phyloP scores from a whole-genome alignment of 805 yeast genomes.

The Kodamaea nitidulidarum region DNA sequence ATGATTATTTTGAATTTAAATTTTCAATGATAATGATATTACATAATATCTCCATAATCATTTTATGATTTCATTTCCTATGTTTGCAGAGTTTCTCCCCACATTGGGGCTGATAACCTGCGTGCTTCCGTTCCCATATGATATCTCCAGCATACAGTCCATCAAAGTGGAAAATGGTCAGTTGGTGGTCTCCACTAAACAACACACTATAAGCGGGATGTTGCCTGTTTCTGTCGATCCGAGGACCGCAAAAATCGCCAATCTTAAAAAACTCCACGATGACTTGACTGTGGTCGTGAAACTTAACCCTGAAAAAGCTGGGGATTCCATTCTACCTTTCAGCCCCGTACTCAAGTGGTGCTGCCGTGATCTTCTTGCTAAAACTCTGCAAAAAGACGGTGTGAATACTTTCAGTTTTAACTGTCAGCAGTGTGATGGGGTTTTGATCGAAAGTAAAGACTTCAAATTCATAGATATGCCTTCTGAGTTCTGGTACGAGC shows the following conservation, averaged over 20 bases:
- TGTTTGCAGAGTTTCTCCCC: slow-evolving; percentile 8
- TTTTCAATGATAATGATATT: no score
- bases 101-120: slow-evolving; percentile 7
- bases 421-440: slow-evolving; percentile 29
- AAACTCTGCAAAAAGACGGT: slow-evolving; percentile 25
- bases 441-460: slow-evolving; percentile 26
- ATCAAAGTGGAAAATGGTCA: slow-evolving; percentile 1
- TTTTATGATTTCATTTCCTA: no score
- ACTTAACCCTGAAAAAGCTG: neutral
- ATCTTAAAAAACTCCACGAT: slow-evolving; percentile 3
- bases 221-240: slow-evolving; percentile 4
- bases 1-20: no score
- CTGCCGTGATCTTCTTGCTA: slow-evolving; percentile 33
- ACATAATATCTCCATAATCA: no score
- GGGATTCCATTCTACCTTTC: neutral
- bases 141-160: slow-evolving; percentile 2
- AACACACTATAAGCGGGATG: neutral
- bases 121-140: slow-evolving; percentile 4
- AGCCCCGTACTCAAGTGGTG: slow-evolving; percentile 37
- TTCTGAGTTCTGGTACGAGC: slow-evolving; percentile 87
- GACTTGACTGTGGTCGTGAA: slow-evolving; percentile 7
- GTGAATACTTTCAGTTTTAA: slow-evolving; percentile 22
- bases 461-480: slow-evolving; percentile 65
- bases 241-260: neutral
- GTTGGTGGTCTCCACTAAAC: neutral